These are phyloP conservation scores for Sungouiozyma ichnusensis DNA, from an alignment of 805 yeast genomes.

Conservation along the genomic window DNA sequence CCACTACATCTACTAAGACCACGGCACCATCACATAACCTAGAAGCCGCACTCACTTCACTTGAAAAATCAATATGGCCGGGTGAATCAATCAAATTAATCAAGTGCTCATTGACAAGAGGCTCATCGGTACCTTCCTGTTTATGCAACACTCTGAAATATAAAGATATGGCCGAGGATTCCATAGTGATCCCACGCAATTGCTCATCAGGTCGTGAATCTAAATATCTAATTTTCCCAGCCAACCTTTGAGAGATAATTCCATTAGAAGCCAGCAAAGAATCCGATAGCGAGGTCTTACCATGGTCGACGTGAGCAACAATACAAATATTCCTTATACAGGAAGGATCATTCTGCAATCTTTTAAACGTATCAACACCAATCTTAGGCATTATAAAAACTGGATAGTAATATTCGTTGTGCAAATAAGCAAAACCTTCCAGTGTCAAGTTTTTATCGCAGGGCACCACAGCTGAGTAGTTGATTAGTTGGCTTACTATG, in stretches of 20 bases:
- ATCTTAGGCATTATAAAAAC: constrained; percentile 37
- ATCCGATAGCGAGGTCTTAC: constrained; percentile 91
- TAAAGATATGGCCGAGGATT: constrained; percentile 88
- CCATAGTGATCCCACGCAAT: constrained; percentile 94
- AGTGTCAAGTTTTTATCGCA: too few relatives aligned
- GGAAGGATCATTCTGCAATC: constrained; percentile 59
- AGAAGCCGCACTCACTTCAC: constrained; percentile 94
- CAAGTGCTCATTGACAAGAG: constrained; percentile 61
- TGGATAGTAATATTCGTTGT: background rate
- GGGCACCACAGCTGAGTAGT: too few relatives aligned
- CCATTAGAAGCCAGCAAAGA: constrained; percentile 91
- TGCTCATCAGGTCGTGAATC: constrained; percentile 97
- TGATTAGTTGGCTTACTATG: too few relatives aligned
- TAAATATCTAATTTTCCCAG: constrained; percentile 86
- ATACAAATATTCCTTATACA: constrained; percentile 85
- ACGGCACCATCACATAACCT: constrained; percentile 95
- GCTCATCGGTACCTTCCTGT: constrained; percentile 33
- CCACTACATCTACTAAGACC: constrained; percentile 90
- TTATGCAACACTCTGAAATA: constrained; percentile 62
- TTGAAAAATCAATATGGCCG: constrained; percentile 96
- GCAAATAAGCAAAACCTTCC: background rate
- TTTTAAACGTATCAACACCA: constrained; percentile 50
- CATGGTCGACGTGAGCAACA: constrained; percentile 97
- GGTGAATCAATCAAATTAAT: constrained; percentile 95
- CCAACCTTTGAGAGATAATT: constrained; percentile 86